Percentiles rank a stretch among this genome's conserved stretches.
Conservation (phyloP, 1,284 basidiomycete species). For the Ceratobasidium sp. region DNA sequence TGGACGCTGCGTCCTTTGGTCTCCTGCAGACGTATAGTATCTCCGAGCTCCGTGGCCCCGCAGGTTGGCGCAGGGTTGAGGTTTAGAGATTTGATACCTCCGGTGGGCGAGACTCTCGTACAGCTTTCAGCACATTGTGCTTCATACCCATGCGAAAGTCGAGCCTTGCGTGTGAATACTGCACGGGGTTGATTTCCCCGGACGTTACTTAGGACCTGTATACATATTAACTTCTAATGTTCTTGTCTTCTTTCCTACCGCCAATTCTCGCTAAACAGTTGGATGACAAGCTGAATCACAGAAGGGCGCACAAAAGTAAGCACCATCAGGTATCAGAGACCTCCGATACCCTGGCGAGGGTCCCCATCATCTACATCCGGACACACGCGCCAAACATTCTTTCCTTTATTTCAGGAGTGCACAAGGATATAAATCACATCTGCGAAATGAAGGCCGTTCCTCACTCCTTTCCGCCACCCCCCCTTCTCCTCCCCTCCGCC, state of each 20-base stretch:
- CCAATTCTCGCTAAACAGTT: background rate
- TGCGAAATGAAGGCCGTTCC: constrained; percentile 25
- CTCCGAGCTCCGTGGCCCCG: background rate
- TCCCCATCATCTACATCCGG: constrained; percentile 16
- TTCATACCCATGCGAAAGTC: background rate
- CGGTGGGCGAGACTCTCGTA: background rate
- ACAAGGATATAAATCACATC: constrained; percentile 37
- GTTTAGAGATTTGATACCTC: background rate
- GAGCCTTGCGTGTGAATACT: background rate
- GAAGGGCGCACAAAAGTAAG: constrained; percentile 23
- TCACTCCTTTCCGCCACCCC: constrained; percentile 7
- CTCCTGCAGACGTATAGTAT: constrained; percentile 58
- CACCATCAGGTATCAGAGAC: constrained; percentile 35
- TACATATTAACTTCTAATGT: background rate
- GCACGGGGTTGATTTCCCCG: constrained; percentile 1
- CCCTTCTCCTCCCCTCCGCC: background rate
- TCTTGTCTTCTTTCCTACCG: background rate
- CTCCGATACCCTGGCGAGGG: constrained; percentile 25
- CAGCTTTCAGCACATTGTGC: background rate
- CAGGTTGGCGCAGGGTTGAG: background rate
- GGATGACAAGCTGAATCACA: constrained; percentile 25
- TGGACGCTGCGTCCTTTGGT: constrained; percentile 85
- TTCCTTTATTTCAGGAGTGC: constrained; percentile 38
- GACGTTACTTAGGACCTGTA: background rate
- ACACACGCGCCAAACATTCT: constrained; percentile 15